Conservation (phyloP, 2,329 filamentous ascomycete species). For the Ceratocystis lukuohia region DNA sequence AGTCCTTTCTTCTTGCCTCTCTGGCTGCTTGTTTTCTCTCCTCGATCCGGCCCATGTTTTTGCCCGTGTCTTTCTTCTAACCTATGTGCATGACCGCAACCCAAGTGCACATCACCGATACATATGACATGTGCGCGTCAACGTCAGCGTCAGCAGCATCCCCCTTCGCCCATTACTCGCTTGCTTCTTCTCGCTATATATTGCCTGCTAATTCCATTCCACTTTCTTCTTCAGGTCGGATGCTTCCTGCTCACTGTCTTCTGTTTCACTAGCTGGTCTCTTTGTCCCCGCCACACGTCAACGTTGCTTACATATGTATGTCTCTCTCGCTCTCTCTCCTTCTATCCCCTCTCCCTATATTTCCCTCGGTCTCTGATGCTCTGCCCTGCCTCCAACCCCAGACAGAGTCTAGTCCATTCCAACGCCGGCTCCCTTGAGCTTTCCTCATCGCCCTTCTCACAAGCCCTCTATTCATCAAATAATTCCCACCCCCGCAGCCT, state of each 20-base stretch:
- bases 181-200: not conserved
- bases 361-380: not conserved
- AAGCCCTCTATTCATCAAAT: not conserved
- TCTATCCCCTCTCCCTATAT: not conserved
- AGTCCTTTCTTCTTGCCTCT: too few relatives aligned
- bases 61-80: too few relatives aligned
- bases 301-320: not conserved
- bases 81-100: too few relatives aligned
- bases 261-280: not conserved
- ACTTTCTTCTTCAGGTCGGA: not conserved
- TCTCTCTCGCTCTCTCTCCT: not conserved
- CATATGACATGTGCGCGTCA: not conserved
- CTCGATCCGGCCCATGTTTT: too few relatives aligned
- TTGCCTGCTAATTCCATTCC: constrained; percentile 5
- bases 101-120: too few relatives aligned
- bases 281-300: not conserved
- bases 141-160: not conserved
- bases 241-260: not conserved
- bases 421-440: not conserved
- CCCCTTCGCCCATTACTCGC: not conserved
- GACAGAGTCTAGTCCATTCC: constrained; percentile 3
- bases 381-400: not conserved
- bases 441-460: not conserved
- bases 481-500: too few relatives aligned
- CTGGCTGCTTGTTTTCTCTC: too few relatives aligned